A percentile compares a stretch with the other conserved stretches of the same genome.
These are phyloP conservation scores for Striga hermonthica DNA, from an alignment of 305 asterid genomes.

Conservation along the genomic window DNA sequence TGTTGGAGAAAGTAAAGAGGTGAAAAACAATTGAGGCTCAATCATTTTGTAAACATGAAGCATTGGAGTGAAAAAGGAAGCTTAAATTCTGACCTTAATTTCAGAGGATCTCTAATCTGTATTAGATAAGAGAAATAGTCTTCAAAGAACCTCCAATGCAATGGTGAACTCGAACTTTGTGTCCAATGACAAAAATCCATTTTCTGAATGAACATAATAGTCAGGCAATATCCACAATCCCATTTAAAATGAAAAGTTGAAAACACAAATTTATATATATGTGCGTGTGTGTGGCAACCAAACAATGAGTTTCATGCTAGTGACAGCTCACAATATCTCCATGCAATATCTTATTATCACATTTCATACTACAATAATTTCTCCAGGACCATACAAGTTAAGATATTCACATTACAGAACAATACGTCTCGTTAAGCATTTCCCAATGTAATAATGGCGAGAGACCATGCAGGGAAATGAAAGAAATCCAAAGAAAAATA, in stretches of 20 bases:
- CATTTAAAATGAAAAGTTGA: no score
- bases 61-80: conserved; percentile 19
- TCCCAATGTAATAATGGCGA: no score
- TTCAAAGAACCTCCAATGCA: conserved; percentile 97
- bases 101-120: conserved; percentile 88
- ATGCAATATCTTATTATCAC: no score
- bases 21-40: not conserved
- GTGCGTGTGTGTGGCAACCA: no score
- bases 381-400: no score
- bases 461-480: no score
- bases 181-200: conserved; percentile 28
- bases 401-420: no score
- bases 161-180: conserved; percentile 80
- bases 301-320: no score
- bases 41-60: not conserved
- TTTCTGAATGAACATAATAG: conserved; percentile 2
- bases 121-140: conserved; percentile 73
- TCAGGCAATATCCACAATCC: no score
- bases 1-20: not conserved
- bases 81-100: conserved; percentile 62
- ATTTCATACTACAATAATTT: no score
- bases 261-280: not conserved
- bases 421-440: no score
- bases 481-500: conserved; percentile 7
- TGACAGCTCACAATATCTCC: no score